A percentile compares a stretch with the other conserved stretches of the same genome.
Conservation (phyloP, 768 basidiomycete genomes). For the Lentinula raphanica region DNA sequence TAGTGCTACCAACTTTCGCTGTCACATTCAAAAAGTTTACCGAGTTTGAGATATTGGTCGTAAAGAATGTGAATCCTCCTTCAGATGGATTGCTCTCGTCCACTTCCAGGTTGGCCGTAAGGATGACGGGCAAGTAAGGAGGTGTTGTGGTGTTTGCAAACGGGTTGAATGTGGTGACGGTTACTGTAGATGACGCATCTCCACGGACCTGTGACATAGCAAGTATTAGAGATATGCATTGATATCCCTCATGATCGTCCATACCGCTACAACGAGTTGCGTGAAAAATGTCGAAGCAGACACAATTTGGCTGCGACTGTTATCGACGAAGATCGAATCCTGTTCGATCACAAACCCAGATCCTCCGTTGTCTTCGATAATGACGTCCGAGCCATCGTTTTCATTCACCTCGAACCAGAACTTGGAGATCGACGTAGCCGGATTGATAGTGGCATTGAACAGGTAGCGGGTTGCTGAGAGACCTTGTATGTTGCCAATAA, state of each 20-base stretch:
- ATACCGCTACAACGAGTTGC: not conserved
- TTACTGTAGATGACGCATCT: not conserved
- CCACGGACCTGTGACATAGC: not conserved
- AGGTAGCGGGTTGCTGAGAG: constrained; percentile 37
- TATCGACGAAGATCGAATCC: constrained; percentile 35
- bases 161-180: not conserved
- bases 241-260: not conserved
- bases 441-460: constrained; percentile 37
- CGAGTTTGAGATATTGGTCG: not conserved
- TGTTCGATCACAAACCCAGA: constrained; percentile 34
- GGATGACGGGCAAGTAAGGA: not conserved
- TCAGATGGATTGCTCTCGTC: not conserved
- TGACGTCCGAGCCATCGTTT: constrained; percentile 31
- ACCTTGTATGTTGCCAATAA: not conserved
- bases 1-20: not conserved
- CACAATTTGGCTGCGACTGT: not conserved
- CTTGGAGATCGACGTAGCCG: constrained; percentile 35
- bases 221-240: not conserved
- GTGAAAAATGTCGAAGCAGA: not conserved
- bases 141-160: not conserved
- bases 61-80: not conserved
- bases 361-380: constrained; percentile 37
- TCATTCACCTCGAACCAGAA: constrained; percentile 49
- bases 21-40: not conserved
- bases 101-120: not conserved